A percentile compares a stretch with the other conserved stretches of the same genome.
phyloP scores from a whole-genome alignment of 208 protist species.

The Acanthamoeba lenticulata region DNA sequence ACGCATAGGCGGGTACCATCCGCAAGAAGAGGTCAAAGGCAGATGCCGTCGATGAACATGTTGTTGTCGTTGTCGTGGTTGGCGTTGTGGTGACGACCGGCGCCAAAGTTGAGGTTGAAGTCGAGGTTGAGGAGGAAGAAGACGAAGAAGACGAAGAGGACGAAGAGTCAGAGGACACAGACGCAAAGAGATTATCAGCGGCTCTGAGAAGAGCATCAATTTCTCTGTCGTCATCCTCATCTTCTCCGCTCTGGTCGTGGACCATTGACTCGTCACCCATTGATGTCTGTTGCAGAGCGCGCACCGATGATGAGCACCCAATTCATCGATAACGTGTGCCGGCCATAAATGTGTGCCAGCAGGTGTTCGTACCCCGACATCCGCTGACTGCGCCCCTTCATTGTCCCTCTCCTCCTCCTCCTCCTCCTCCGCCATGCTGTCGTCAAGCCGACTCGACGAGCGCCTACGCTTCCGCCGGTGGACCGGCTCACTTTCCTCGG shows the following conservation, averaged over 20 bases:
- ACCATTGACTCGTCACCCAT: not conserved
- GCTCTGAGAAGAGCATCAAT: not conserved
- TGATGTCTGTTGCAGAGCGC: not conserved
- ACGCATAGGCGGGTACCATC: not conserved
- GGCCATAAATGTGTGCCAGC: too few species aligned
- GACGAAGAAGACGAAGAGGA: not conserved
- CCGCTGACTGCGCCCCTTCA: too few species aligned
- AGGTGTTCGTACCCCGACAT: too few species aligned
- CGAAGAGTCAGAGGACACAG: not conserved
- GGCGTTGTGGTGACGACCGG: too few species aligned
- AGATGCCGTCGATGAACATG: not conserved
- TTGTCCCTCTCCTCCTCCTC: too few species aligned
- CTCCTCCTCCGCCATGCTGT: too few species aligned
- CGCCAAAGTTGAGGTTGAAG: not conserved
- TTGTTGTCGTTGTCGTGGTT: not conserved
- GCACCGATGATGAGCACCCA: too few species aligned
- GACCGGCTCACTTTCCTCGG: not conserved
- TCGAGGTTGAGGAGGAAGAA: not conserved
- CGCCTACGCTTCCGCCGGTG: too few species aligned
- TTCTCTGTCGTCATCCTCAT: not conserved
- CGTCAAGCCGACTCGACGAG: too few species aligned
- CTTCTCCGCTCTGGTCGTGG: not conserved
- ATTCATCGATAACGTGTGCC: too few species aligned
- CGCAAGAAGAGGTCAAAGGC: constrained; percentile 11
- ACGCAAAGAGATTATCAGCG: too few species aligned